Conservation (phyloP, 331 rosid genomes). For the Erythrophleum ivorense region DNA sequence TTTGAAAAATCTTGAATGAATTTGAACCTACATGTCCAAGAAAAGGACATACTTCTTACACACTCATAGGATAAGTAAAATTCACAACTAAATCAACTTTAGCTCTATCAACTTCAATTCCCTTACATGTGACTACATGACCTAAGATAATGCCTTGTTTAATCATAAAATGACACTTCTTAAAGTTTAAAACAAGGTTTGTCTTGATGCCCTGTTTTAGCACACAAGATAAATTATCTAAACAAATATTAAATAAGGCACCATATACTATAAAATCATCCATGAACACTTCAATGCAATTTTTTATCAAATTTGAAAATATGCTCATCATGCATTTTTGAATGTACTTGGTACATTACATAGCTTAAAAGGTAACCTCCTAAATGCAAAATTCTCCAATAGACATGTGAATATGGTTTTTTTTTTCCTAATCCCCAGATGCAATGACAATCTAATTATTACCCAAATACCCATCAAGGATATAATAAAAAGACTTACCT, state of each 20-base stretch:
- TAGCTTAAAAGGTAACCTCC: neutral
- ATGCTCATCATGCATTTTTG: neutral
- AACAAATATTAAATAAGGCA: neutral
- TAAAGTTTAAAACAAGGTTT: neutral
- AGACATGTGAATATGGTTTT: neutral
- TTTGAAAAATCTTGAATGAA: too few relatives aligned
- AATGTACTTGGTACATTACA: neutral
- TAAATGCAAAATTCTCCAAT: neutral
- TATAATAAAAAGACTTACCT: neutral
- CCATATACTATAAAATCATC: neutral
- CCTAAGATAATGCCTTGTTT: neutral
- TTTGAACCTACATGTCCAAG: neutral
- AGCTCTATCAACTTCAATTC: too few relatives aligned
- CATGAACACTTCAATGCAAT: neutral
- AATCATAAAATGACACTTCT: constrained; percentile 6
- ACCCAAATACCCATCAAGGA: neutral
- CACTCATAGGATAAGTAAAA: neutral
- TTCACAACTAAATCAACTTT: neutral
- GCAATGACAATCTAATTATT: neutral
- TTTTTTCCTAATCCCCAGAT: neutral
- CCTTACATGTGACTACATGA: too few relatives aligned
- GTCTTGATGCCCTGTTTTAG: neutral
- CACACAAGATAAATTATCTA: neutral
- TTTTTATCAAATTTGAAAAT: neutral
- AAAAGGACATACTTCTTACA: neutral